Evolutionary conservation across 257 asterid genomes (phyloP).

Genomic region (Scutellaria baicalensis): DNA sequence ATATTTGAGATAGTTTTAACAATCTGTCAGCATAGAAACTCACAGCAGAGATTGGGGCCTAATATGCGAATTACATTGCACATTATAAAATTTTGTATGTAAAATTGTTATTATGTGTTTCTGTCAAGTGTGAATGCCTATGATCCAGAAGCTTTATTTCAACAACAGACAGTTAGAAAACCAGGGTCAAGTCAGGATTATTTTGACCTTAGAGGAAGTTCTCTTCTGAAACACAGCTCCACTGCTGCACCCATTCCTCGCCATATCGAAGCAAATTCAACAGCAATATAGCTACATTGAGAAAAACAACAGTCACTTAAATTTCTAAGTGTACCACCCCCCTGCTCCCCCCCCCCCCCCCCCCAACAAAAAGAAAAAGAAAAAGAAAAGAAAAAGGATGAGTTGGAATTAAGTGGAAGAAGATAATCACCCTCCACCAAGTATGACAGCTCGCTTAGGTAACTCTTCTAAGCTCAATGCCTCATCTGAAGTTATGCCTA

Average conservation of each 20-base stretch:
- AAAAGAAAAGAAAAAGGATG: background rate
- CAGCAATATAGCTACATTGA: slow-evolving; percentile 73
- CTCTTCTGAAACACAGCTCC: slow-evolving; percentile 79
- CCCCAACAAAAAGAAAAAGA: too few species aligned
- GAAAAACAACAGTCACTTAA: slow-evolving; percentile 3
- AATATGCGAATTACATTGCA: too few species aligned
- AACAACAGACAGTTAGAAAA: background rate
- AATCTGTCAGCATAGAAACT: background rate
- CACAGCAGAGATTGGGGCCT: background rate
- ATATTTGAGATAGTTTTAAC: background rate
- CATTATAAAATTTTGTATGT: too few species aligned
- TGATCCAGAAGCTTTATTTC: background rate
- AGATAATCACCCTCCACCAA: slow-evolving; percentile 79
- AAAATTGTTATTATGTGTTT: background rate
- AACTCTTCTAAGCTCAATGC: slow-evolving; percentile 95
- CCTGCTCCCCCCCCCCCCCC: too few species aligned
- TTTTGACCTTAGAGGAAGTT: slow-evolving; percentile 86
- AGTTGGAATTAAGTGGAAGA: slow-evolving; percentile 4
- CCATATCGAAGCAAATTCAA: slow-evolving; percentile 99
- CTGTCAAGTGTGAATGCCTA: background rate
- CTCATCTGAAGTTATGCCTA: slow-evolving; percentile 93
- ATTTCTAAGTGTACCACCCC: slow-evolving; percentile 3
- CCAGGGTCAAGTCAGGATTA: background rate
- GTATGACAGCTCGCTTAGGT: slow-evolving; percentile 77
- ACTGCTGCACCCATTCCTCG: slow-evolving; percentile 93